A percentile compares a stretch with the other conserved stretches of the same genome.
phyloP scores from a whole-genome alignment of 2,329 filamentous ascomycete species.

The Fusarium neocosmosporiellum region DNA sequence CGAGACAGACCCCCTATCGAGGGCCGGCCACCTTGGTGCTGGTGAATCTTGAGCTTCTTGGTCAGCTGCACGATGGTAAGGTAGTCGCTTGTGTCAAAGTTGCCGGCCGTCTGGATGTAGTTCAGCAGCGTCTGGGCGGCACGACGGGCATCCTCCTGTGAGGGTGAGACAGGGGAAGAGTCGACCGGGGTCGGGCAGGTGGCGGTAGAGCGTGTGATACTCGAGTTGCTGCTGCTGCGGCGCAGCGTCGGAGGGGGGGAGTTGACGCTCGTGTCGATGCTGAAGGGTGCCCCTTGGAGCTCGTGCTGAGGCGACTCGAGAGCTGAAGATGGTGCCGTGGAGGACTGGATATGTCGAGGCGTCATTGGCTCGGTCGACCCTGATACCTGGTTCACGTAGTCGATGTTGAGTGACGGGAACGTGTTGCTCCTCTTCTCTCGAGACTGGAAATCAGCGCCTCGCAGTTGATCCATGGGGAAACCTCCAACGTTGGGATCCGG shows the following conservation, averaged over 20 bases:
- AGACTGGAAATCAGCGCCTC: constrained; percentile 69
- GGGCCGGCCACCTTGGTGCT: constrained; percentile 51
- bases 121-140: constrained; percentile 84
- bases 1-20: constrained; percentile 63
- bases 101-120: constrained; percentile 80
- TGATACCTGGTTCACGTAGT: constrained; percentile 60
- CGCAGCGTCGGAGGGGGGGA: constrained; percentile 49
- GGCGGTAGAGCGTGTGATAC: constrained; percentile 45
- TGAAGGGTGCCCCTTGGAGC: constrained; percentile 54
- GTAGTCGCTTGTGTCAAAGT: constrained; percentile 83
- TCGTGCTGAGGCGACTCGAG: constrained; percentile 65
- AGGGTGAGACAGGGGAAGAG: constrained; percentile 73
- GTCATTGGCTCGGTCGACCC: constrained; percentile 58
- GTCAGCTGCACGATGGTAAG: constrained; percentile 83
- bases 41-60: constrained; percentile 82
- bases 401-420: constrained; percentile 78
- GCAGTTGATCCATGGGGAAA: constrained; percentile 62
- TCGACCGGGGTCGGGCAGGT: constrained; percentile 53
- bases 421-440: constrained; percentile 82
- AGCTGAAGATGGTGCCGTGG: constrained; percentile 62
- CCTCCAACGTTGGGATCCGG: constrained; percentile 77
- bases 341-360: constrained; percentile 60
- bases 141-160: constrained; percentile 85
- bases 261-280: constrained; percentile 57
- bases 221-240: constrained; percentile 50